Conservation (phyloP, 805 yeast species). For the Starmerella scarabaei region DNA sequence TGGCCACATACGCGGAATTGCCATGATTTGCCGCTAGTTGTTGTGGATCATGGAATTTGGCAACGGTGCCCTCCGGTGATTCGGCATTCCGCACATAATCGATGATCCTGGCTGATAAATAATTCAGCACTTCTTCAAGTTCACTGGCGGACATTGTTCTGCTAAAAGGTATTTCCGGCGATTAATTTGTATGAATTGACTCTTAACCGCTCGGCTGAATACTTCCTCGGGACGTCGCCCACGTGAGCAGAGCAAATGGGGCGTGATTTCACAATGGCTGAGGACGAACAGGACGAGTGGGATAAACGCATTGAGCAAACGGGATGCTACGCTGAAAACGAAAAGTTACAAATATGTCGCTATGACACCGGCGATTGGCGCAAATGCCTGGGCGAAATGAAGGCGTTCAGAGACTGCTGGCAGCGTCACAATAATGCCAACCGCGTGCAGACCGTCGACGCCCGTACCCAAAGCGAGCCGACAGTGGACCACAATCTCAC, state of each 20-base stretch:
- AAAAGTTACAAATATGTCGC: constrained; percentile 59
- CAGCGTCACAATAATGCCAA: constrained; percentile 39
- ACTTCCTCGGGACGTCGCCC: no score
- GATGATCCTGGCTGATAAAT: constrained; percentile 40
- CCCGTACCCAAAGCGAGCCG: not conserved
- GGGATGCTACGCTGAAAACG: constrained; percentile 65
- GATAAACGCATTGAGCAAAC: constrained; percentile 60
- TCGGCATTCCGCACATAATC: constrained; percentile 41
- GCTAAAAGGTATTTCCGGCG: not conserved
- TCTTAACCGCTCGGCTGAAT: no score
- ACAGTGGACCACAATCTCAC: constrained; percentile 16
- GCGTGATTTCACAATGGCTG: not conserved
- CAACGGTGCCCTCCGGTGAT: constrained; percentile 36
- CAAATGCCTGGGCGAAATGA: constrained; percentile 51
- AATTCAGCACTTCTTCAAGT: constrained; percentile 40
- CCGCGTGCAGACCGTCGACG: constrained; percentile 26
- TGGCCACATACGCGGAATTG: constrained; percentile 27
- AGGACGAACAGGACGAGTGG: constrained; percentile 29
- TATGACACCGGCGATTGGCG: constrained; percentile 79
- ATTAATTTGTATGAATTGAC: no score
- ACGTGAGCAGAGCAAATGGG: no score
- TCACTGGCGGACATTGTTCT: constrained; percentile 28
- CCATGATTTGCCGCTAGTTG: constrained; percentile 31
- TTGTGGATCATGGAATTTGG: constrained; percentile 33
- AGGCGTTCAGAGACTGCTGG: constrained; percentile 54